Evolutionary conservation across 805 yeast genomes (phyloP).

Genomic region (Candida boleticola): DNA sequence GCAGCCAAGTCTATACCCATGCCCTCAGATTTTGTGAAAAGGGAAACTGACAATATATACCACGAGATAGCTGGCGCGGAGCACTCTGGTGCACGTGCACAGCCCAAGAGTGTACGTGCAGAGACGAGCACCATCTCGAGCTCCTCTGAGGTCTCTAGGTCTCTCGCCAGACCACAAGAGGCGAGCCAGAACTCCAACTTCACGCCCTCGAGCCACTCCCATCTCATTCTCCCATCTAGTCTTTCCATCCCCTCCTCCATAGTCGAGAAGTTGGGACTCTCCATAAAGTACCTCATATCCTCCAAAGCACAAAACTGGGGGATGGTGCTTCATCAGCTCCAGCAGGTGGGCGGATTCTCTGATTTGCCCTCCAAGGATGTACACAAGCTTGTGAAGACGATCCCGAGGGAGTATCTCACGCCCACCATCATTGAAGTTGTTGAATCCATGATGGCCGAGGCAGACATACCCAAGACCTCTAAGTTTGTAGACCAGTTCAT

Average conservation of each 20-base stretch:
- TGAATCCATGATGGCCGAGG: constrained; percentile 36
- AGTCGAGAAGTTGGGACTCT: constrained; percentile 34
- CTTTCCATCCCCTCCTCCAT: constrained; percentile 19
- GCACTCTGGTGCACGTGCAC: constrained; percentile 6
- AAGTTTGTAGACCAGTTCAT: constrained; percentile 38
- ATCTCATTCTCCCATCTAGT: not conserved
- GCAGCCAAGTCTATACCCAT: constrained; percentile 13
- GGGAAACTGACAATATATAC: constrained; percentile 12
- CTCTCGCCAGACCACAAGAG: not conserved
- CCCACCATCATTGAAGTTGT: constrained; percentile 28
- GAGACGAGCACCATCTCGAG: not conserved
- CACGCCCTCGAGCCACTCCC: not conserved
- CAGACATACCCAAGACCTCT: constrained; percentile 26
- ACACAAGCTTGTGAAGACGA: constrained; percentile 32
- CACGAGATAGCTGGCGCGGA: not conserved
- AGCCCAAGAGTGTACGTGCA: not conserved
- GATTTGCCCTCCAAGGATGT: constrained; percentile 32
- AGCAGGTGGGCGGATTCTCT: constrained; percentile 33
- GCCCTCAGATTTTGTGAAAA: constrained; percentile 15
- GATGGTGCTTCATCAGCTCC: constrained; percentile 40
- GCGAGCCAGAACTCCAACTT: not conserved
- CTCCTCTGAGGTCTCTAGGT: not conserved
- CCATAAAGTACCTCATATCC: constrained; percentile 38
- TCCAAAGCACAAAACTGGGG: constrained; percentile 46
- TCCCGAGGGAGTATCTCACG: constrained; percentile 40